Evolutionary conservation across 768 basidiomycete species (phyloP).

Genomic region (Trichaptum fuscoviolaceum): DNA sequence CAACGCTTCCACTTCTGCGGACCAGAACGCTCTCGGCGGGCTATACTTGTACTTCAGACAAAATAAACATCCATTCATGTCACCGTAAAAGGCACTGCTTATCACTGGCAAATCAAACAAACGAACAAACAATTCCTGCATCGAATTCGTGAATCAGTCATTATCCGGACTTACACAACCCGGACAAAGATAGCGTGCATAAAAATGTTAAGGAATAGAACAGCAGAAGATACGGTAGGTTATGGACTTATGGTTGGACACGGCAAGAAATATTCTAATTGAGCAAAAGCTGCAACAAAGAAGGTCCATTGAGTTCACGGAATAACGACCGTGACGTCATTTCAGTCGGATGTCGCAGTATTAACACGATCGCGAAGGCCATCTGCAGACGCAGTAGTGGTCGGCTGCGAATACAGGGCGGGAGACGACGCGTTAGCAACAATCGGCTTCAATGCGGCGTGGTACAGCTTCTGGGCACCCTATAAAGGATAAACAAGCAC

Average conservation of each 20-base stretch:
- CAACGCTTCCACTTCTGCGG: too few relatives aligned
- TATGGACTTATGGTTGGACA: not conserved
- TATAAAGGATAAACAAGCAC: slow-evolving; percentile 24
- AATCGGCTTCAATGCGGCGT: slow-evolving; percentile 71
- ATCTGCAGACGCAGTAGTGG: slow-evolving; percentile 49
- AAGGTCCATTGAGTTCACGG: not conserved
- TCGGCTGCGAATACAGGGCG: slow-evolving; percentile 40
- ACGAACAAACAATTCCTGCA: not conserved
- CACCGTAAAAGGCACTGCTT: too few relatives aligned
- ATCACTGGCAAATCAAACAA: too few relatives aligned
- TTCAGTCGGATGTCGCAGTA: slow-evolving; percentile 23
- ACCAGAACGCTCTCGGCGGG: too few relatives aligned
- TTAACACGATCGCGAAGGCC: slow-evolving; percentile 41
- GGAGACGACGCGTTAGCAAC: slow-evolving; percentile 52
- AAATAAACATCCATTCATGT: too few relatives aligned
- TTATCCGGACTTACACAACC: not conserved
- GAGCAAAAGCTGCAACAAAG: not conserved
- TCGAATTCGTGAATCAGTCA: not conserved
- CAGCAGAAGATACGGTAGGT: not conserved
- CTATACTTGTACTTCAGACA: too few relatives aligned
- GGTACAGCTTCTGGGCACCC: slow-evolving; percentile 85
- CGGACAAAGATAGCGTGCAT: not conserved
- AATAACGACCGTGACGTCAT: not conserved
- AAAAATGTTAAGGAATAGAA: not conserved
- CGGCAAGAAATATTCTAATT: not conserved